Percentiles rank a stretch among this genome's conserved stretches.
phyloP scores from a whole-genome alignment of 2,329 filamentous ascomycete genomes.

The Periconia macrospinosa region DNA sequence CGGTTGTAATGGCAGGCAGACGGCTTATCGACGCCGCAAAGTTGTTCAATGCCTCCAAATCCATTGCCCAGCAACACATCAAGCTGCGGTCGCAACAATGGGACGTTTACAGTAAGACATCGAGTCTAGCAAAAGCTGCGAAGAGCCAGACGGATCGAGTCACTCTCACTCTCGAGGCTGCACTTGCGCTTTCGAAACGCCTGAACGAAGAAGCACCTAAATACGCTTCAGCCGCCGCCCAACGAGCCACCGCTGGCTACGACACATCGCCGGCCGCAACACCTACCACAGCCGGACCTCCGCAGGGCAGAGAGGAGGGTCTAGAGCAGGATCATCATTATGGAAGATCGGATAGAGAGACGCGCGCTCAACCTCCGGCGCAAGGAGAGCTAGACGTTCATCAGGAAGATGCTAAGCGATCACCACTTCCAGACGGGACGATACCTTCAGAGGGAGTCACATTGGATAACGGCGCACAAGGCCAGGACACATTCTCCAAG shows the following conservation, averaged over 20 bases:
- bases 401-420: constrained; percentile 49
- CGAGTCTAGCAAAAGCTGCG: constrained; percentile 64
- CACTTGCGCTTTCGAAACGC: constrained; percentile 60
- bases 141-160: constrained; percentile 64
- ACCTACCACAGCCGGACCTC: constrained; percentile 20
- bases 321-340: constrained; percentile 57
- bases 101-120: constrained; percentile 65
- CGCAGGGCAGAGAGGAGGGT: constrained; percentile 36
- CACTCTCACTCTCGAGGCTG: constrained; percentile 63
- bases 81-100: constrained; percentile 62
- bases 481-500: constrained; percentile 39
- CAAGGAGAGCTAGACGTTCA: constrained; percentile 47
- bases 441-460: constrained; percentile 46
- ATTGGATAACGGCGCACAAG: constrained; percentile 28
- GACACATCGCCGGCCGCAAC: constrained; percentile 35
- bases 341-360: constrained; percentile 46
- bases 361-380: constrained; percentile 39
- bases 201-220: constrained; percentile 55
- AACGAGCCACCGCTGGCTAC: constrained; percentile 17
- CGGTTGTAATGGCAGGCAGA: constrained; percentile 52
- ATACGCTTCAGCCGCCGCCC: constrained; percentile 29
- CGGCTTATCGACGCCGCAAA: constrained; percentile 55
- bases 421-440: constrained; percentile 54
- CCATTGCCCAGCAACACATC: constrained; percentile 57
- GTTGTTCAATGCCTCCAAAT: constrained; percentile 51